phyloP scores from a whole-genome alignment of 176 grass and related monocot species.

The bread wheat (Triticum aestivum) region DNA sequence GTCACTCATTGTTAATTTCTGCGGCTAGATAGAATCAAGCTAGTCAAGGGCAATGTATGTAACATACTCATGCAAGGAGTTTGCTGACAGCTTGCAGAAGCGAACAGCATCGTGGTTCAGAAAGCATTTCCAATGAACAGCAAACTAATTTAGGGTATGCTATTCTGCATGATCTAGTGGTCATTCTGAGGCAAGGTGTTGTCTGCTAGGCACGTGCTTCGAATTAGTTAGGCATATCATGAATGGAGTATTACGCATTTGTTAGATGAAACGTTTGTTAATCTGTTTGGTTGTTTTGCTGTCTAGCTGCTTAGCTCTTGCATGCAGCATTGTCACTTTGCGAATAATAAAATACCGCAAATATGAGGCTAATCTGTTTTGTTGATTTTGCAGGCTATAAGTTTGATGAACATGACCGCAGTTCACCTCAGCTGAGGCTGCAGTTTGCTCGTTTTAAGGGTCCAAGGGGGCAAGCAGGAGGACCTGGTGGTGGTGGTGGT shows the following conservation, averaged over 20 bases:
- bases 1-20: not conserved
- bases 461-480: constrained; percentile 61
- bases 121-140: not conserved
- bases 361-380: constrained; percentile 2
- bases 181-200: not conserved
- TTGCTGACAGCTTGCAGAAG: not conserved
- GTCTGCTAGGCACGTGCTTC: not conserved
- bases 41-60: not conserved
- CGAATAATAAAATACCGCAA: constrained; percentile 2
- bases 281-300: not conserved
- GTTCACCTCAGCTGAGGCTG: constrained; percentile 61
- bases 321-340: not conserved
- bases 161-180: not conserved
- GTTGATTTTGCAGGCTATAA: constrained; percentile 80
- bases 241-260: not conserved
- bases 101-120: not conserved
- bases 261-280: not conserved
- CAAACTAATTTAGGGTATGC: not conserved
- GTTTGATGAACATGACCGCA: constrained; percentile 76
- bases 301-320: not conserved
- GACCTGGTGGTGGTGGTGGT: constrained; percentile 48
- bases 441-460: constrained; percentile 80
- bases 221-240: not conserved
- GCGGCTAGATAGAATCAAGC: not conserved
- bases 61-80: not conserved